Base-by-base conservation (phyloP, 768 basidiomycete genomes). In the Russula compacta region DNA sequence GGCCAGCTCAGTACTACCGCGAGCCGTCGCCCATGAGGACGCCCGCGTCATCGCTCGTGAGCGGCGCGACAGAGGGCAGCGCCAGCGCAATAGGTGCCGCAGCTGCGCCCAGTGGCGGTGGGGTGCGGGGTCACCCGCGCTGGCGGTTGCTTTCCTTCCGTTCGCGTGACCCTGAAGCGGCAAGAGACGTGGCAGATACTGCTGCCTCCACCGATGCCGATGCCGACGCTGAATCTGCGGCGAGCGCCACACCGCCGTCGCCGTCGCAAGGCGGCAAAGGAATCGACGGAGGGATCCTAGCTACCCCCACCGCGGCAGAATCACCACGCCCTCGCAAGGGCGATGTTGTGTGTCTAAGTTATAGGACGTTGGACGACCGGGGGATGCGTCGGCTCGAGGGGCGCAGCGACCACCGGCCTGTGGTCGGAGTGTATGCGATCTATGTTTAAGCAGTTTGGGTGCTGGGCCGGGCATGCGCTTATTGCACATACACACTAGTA, bases 341-440 rank as follows among this genome's bases (percentile, higher is more conserved):
- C 2, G 89, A 92, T 49, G 77, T 95, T 2, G 72, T 84, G 7
- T 90, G 89, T 67, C 70, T 92, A 3, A 73, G 74, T 46, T 95
- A 95, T 69, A 73, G 81, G 64, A 89, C 86, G 14, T 77, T 93
- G 19, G 83, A 87, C 63, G 89, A 95, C 69, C 76, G 78, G 35
- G 82, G 76, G 7, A 92, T 95, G 86, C 78, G 83, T 43, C 77
- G 80, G 59, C 71, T 95, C 57, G 86, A 88, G 70, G 91, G 87
- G 15, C 79, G 86, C 46, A 88, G 86, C 65, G 91, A 94, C 71
- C 91, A 94, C 69, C 75, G 91, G 40, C 91, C 91, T 0, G 90
- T 93, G n/a, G 82, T 90, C 62, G 88, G 88, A 58, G 81, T 81
- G 24, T 92, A 88, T 69, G 82, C 81, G 44, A 76, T 88, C 53